Conservation (phyloP, 164 flowering plant species). For the Piper betle region DNA sequence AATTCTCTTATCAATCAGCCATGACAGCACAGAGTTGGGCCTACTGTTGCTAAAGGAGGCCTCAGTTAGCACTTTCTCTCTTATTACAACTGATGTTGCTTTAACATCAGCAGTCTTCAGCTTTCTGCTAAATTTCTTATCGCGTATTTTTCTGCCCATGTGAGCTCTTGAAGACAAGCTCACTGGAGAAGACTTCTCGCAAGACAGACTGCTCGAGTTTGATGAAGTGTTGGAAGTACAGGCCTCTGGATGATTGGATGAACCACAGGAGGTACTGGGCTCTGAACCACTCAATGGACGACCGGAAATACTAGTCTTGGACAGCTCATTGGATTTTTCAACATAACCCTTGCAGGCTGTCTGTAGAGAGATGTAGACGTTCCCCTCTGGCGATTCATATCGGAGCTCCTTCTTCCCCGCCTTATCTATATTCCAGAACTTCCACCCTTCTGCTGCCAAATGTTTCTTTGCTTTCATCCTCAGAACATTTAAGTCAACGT, state of each 20-base stretch:
- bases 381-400: conserved; percentile 38
- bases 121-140: neutral
- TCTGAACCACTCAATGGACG: no score
- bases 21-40: conserved; percentile 51
- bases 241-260: no score
- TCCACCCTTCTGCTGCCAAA: conserved; percentile 52
- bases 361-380: conserved; percentile 27
- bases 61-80: neutral
- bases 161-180: neutral
- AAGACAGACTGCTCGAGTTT: neutral
- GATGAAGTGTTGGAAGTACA: no score
- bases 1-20: conserved; percentile 61
- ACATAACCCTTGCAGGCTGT: conserved; percentile 34
- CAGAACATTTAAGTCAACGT: neutral
- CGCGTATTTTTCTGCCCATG: neutral
- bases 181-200: neutral
- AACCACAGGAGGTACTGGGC: conserved; percentile 13
- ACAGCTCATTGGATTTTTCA: conserved; percentile 7
- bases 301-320: conserved; percentile 1
- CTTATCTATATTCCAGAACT: conserved; percentile 8
- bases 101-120: neutral
- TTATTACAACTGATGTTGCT: neutral
- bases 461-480: conserved; percentile 35
- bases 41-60: neutral
- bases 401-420: conserved; percentile 11